These are phyloP conservation scores for Trichosporon sp. DNA, from an alignment of 1,284 basidiomycete genomes.

Conservation along the genomic window DNA sequence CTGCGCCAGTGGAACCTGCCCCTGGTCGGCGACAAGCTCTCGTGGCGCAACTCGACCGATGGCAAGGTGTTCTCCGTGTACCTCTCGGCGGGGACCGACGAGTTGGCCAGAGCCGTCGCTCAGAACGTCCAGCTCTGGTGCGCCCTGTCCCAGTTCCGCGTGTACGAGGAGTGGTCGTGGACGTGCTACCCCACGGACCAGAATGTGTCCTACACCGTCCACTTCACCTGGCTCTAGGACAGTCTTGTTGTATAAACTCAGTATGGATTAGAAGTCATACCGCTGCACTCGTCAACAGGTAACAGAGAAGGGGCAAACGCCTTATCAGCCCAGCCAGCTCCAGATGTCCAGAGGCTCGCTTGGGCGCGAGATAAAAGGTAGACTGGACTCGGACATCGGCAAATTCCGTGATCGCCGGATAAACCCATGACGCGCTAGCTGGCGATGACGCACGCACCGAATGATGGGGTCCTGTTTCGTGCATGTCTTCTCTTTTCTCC, in stretches of 20 bases:
- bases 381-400: neutral
- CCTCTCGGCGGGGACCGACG: neutral
- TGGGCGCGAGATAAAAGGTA: neutral
- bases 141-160: neutral
- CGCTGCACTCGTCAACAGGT: too few relatives aligned
- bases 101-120: neutral
- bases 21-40: neutral
- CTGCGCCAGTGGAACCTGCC: neutral
- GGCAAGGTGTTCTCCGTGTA: neutral
- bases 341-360: too few relatives aligned
- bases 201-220: neutral
- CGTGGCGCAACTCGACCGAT: neutral
- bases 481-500: neutral
- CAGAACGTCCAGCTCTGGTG: neutral
- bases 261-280: neutral
- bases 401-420: neutral
- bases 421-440: neutral
- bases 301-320: too few relatives aligned
- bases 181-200: neutral
- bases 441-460: slow-evolving; percentile 3
- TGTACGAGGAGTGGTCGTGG: neutral
- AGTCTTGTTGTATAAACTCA: neutral
- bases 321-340: too few relatives aligned
- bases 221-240: neutral
- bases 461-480: neutral